Evolutionary conservation across 2,329 filamentous ascomycete genomes (phyloP), one percentile per base, ranked within the genome.

Genomic region (Pseudocercospora musae): DNA sequence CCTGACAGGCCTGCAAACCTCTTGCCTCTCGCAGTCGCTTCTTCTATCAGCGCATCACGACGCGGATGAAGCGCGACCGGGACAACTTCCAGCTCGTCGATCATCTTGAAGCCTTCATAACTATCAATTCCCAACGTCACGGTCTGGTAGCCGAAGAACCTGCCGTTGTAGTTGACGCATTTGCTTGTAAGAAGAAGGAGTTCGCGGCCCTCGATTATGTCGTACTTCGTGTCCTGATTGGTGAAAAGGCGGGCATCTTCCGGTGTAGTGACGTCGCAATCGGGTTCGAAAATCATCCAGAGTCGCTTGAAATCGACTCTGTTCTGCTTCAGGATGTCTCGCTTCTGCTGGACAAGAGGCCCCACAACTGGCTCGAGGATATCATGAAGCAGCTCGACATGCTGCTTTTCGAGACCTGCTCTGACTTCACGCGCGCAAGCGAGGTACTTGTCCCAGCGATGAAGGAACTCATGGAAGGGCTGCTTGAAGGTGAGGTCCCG

Each of bases 401-500:
- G 71, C 15, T 69, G 57, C 42, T 62, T 65, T 1, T 64, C 66
- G 7, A 59, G 59, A 27, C 72, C 70, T 6, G 69, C 53, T 7
- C 13, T 56, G 15, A 65, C 59, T 11, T 58, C 58, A 27, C 70
- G 59, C 7, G 69, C 62, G 8, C 63, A 64, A 40, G 71, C 64
- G 10, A 66, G 62, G 57, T 76, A 70, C 13, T 61, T 60, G 3
- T 66, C 62, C 75, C 75, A 77, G 8, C 75, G 69, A 63, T 77
- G 71, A 46, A 75, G 72, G 64, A 78, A 77, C 1, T 71, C 69
- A 6, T 70, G 63, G 60, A 78, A 77, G 2, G 75, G 75, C 4
- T 64, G 67, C 1, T 67, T 67, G 62, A 77, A 76, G 1, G 68
- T 72, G 11, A 77, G 62, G 11, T 70, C 62, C 53, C 74, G 70